Conservation (phyloP, 108 stramenopile species). For the Pseudonitzschia multiseries region DNA sequence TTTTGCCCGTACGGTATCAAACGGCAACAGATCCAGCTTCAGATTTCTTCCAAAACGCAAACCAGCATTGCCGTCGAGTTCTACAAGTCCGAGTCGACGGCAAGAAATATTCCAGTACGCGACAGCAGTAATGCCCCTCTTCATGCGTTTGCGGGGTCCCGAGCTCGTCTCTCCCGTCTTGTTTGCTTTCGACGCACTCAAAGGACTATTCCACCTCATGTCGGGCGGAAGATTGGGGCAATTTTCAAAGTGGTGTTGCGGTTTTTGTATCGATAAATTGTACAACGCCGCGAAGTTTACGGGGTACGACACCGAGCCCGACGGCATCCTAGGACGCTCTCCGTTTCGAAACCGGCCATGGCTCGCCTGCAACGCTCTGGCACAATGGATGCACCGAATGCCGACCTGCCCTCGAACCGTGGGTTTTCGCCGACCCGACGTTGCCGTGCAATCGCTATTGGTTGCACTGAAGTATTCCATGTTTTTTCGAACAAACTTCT, state of each 20-base stretch:
- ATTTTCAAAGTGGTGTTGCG: constrained; percentile 51
- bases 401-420: constrained; percentile 51
- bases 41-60: constrained; percentile 52
- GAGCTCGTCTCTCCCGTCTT: background rate
- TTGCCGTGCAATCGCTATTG: constrained; percentile 12
- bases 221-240: constrained; percentile 44
- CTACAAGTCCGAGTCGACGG: constrained; percentile 45
- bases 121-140: constrained; percentile 17
- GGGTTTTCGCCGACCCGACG: constrained; percentile 32
- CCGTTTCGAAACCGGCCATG: background rate
- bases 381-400: constrained; percentile 64
- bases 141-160: constrained; percentile 12
- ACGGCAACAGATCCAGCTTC: constrained; percentile 36
- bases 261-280: constrained; percentile 40
- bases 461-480: constrained; percentile 57
- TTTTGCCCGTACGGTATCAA: constrained; percentile 36
- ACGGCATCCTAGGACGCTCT: constrained; percentile 9
- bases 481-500: constrained; percentile 38
- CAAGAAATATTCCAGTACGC: constrained; percentile 48
- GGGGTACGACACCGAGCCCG: constrained; percentile 51
- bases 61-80: constrained; percentile 25
- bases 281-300: constrained; percentile 42
- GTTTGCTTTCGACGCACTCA: constrained; percentile 15
- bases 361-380: constrained; percentile 16
- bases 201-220: background rate